Base-by-base conservation (phyloP, 345 rosid species). In the Lagerstroemia speciosa region DNA sequence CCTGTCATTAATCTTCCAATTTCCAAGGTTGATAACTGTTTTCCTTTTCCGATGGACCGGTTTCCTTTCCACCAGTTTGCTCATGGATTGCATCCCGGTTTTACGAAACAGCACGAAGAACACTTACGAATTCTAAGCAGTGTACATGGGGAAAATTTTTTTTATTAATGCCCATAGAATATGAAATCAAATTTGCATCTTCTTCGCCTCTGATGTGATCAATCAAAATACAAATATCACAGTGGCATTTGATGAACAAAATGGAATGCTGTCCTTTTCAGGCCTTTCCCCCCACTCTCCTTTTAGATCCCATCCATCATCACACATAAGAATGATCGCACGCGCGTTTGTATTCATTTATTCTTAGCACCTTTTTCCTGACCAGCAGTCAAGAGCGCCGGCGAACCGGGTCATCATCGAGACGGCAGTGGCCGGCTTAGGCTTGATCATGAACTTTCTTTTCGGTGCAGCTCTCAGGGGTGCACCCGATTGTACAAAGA, bases 401-500 rank as follows among this genome's bases (percentile, higher is more conserved):
- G 91, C 72, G 20, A 57, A 77, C 20, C 86, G 78, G 2, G 91
- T 86, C 37, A 87, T 83, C 74, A 72, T 69, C 6, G 67, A 64
- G 1, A 71, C 93, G 69, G 65, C 67, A 0, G 69, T 32, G 22
- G 93, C 96, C 1, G 84, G 88, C 79, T 75, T 75, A 3, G 91
- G 79, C 52, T 53, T 58, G 50, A 87, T 78, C 68, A 78, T 30
- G 66, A 76, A 77, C 73, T 34, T 68, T 9, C 53, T 40, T 40
- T 19, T 57, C 17, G 67, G 50, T 19, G 37, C 71, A 62, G 7
- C 67, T 34, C 20, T 46, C 34, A 62, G 22, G 20, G 77, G 69
- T 19, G 11, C 67, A 3, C 97, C 93, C 0, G 97, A 88, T 77
- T 83, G 68, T 34, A 83, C 79, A 68, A 90, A 88, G 73, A 75